These are phyloP conservation scores for Cicer yamashitae DNA, from an alignment of 306 rosid genomes.

Conservation along the genomic window DNA sequence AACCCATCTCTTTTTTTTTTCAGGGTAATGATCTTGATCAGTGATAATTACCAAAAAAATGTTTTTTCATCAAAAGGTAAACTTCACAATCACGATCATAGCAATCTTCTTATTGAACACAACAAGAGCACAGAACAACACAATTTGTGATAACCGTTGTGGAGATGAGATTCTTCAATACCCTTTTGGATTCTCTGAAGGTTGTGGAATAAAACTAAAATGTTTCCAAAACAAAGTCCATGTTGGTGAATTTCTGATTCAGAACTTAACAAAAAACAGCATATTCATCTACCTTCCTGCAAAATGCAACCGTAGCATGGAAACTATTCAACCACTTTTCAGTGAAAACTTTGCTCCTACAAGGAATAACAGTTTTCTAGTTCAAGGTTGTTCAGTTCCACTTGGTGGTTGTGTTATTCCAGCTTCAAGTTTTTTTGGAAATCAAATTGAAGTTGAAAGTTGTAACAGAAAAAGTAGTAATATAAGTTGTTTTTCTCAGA, in stretches of 20 bases:
- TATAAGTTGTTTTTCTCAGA: constrained; percentile 56
- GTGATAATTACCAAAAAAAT: constrained; percentile 47
- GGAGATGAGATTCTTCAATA: constrained; percentile 44
- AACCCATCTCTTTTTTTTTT: constrained; percentile 17
- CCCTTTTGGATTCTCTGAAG: constrained; percentile 75
- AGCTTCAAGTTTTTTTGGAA: constrained; percentile 42
- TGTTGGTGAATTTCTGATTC: constrained; percentile 54
- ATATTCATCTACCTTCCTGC: constrained; percentile 61
- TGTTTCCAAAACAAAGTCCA: constrained; percentile 36
- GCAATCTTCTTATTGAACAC: constrained; percentile 41
- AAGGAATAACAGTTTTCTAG: constrained; percentile 59
- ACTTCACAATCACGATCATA: constrained; percentile 39
- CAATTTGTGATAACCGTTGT: constrained; percentile 44
- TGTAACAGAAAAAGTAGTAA: constrained; percentile 45
- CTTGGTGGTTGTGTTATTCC: constrained; percentile 53
- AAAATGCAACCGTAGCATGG: constrained; percentile 53
- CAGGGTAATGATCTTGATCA: constrained; percentile 36
- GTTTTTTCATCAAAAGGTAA: constrained; percentile 42
- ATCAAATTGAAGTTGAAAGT: constrained; percentile 17
- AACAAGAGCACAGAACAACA: constrained; percentile 44
- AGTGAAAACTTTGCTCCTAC: constrained; percentile 49
- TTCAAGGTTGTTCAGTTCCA: constrained; percentile 50
- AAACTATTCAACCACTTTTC: constrained; percentile 53
- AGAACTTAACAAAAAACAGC: constrained; percentile 53
- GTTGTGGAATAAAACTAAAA: constrained; percentile 49